Conservation (phyloP, 208 protist genomes). For the Crithidia bombi region DNA sequence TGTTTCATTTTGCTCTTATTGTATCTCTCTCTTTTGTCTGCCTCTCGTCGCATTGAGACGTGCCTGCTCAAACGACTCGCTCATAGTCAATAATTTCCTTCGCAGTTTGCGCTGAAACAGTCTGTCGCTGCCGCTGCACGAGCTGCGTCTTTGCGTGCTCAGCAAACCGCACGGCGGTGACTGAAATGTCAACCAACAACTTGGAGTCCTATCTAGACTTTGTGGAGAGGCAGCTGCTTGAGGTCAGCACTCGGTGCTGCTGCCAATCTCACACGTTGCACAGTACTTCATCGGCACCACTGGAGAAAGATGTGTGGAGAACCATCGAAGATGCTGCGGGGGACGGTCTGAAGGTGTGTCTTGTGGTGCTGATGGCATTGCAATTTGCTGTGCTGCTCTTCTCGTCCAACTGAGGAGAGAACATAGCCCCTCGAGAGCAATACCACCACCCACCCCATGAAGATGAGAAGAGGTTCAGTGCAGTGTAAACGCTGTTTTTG, state of each 20-base stretch:
- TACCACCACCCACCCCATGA: no score
- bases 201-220: constrained; percentile 1
- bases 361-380: not conserved
- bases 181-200: not conserved
- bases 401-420: not conserved
- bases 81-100: no score
- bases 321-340: not conserved
- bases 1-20: not conserved
- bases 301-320: not conserved
- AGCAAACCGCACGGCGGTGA: not conserved
- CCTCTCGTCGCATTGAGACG: not conserved
- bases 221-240: constrained; percentile 9
- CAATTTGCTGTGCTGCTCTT: not conserved
- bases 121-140: not conserved
- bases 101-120: not conserved
- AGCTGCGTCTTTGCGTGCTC: no score
- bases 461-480: no score
- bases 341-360: constrained; percentile 6
- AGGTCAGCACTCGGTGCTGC: not conserved
- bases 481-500: not conserved
- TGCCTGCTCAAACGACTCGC: no score
- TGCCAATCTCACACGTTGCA: not conserved
- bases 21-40: not conserved
- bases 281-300: not conserved
- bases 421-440: not conserved